These are phyloP conservation scores for Coniochaeta sp. DNA, from an alignment of 2,329 filamentous ascomycete genomes.

Conservation along the genomic window DNA sequence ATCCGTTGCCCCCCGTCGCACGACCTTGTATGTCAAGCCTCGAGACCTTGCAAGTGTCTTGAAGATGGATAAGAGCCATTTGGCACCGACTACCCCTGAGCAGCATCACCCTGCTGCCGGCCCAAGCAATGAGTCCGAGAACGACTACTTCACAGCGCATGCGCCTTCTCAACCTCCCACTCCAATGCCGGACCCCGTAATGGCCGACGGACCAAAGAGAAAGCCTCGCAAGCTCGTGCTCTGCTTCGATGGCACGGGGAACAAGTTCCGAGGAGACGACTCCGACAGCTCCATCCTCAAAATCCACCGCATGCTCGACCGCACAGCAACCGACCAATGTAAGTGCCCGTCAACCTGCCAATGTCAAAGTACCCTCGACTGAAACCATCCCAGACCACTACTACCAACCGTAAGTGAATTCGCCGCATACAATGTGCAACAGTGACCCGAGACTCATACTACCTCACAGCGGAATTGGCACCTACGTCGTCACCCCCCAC, in stretches of 20 bases:
- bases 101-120: not conserved
- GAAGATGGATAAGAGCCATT: constrained; percentile 15
- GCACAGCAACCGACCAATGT: constrained; percentile 54
- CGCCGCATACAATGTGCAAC: not conserved
- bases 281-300: constrained; percentile 62
- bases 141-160: constrained; percentile 10
- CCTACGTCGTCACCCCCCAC: constrained; percentile 57
- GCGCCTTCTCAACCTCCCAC: constrained; percentile 11
- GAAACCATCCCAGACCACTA: constrained; percentile 38
- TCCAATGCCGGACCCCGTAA: not conserved
- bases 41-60: not conserved
- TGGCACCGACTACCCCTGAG: constrained; percentile 5
- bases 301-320: constrained; percentile 63
- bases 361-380: not conserved
- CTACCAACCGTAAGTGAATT: constrained; percentile 37
- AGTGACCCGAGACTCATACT: not conserved
- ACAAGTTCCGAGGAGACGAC: constrained; percentile 57
- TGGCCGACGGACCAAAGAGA: constrained; percentile 5
- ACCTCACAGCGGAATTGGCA: constrained; percentile 58
- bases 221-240: constrained; percentile 43
- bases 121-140: not conserved
- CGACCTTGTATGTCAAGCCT: not conserved
- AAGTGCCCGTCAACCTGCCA: constrained; percentile 11
- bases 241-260: constrained; percentile 58
- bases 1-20: too few species aligned